Evolutionary conservation across 345 rosid species (phyloP).

Genomic region (Eucalyptus pumila): DNA sequence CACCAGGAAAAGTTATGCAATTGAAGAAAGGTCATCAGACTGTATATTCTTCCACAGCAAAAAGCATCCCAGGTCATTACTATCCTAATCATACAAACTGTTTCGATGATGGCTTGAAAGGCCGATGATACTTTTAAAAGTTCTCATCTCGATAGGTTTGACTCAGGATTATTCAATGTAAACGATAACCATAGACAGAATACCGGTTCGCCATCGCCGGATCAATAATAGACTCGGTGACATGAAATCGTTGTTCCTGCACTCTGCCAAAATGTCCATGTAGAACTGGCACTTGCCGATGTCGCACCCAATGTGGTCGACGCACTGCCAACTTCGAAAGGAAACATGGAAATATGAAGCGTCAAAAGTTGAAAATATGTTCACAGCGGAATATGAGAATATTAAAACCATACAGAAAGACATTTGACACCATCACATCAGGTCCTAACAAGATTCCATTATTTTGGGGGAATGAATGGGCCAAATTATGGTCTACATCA

Average conservation of each 20-base stretch:
- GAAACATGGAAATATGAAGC: background rate
- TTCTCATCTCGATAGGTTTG: background rate
- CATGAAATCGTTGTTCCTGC: constrained; percentile 65
- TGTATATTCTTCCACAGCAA: background rate
- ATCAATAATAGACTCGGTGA: background rate
- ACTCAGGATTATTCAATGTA: background rate
- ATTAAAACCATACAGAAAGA: background rate
- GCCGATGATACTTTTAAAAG: background rate
- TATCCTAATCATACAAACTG: background rate
- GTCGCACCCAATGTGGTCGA: constrained; percentile 58
- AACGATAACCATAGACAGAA: background rate
- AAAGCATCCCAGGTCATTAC: background rate
- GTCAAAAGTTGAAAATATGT: background rate
- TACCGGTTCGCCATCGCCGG: background rate
- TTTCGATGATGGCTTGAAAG: background rate
- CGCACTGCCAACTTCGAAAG: constrained; percentile 35
- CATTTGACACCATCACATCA: background rate
- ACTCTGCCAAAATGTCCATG: constrained; percentile 87
- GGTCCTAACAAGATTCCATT: background rate
- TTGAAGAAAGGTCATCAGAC: background rate
- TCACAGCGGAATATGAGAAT: background rate
- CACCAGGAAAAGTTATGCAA: background rate
- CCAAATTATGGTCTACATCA: background rate
- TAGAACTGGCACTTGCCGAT: constrained; percentile 94
- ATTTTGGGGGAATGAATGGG: background rate